phyloP scores from a whole-genome alignment of 805 yeast species.

The Sugiyamaella marilandica region DNA sequence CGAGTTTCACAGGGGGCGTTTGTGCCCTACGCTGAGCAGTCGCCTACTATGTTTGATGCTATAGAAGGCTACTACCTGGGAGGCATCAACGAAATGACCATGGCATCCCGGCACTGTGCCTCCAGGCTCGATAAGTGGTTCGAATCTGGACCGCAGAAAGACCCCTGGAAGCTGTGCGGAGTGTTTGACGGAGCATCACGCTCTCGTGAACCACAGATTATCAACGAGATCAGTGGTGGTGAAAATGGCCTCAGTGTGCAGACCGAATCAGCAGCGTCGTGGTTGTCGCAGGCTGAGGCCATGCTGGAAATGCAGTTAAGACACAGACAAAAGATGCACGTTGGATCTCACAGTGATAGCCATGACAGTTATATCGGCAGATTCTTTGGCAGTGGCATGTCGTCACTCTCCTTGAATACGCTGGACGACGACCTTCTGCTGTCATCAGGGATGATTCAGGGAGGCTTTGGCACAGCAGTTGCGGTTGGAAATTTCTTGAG shows the following conservation, averaged over 20 bases:
- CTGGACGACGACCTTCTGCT: constrained; percentile 8
- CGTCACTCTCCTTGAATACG: neutral
- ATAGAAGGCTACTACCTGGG: constrained; percentile 49
- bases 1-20: constrained; percentile 31
- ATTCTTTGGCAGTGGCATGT: neutral
- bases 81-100: constrained; percentile 46
- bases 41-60: constrained; percentile 42
- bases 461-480: constrained; percentile 46
- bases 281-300: neutral
- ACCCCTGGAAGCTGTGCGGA: constrained; percentile 33
- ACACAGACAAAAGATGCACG: neutral
- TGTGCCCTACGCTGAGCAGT: constrained; percentile 33
- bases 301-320: neutral
- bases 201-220: constrained; percentile 16
- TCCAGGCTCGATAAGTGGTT: constrained; percentile 42
- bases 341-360: neutral
- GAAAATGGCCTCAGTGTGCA: neutral
- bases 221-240: no score
- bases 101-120: constrained; percentile 39
- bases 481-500: constrained; percentile 41
- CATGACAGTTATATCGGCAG: neutral
- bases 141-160: constrained; percentile 22
- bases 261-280: neutral
- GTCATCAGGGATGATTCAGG: constrained; percentile 24
- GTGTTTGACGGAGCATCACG: constrained; percentile 29